Base-by-base conservation (phyloP, 768 basidiomycete genomes). In the Mycena sanguinolenta region DNA sequence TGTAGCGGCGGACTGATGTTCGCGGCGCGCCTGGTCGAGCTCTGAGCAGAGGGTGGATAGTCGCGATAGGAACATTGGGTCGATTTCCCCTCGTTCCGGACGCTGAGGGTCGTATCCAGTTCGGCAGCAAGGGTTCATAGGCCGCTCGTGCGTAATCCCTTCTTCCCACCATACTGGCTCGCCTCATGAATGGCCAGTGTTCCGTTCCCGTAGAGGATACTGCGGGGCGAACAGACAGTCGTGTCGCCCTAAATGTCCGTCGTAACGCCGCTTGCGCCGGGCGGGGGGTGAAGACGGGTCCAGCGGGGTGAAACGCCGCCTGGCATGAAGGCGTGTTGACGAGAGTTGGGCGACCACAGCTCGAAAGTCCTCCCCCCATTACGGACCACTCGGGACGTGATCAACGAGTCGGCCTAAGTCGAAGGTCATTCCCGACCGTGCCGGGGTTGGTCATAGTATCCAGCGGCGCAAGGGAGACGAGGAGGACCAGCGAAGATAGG, bases 261-360 rank as follows among this genome's bases (percentile, higher is more conserved):
- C 55, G 44, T 63, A 63, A 3, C 67, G 8, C 16, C 39, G 39
- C 36, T n/a, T 38, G 36, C 36, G 6, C 36, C n/a, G 8, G 36
- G 14, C 14, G 6, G 36, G 16, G 39, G 39, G 39, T 14, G 16
- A 14, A 14, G 39, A 39, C 32, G 32, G 32, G 60, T 1, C 53
- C 7, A 16, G 38, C 49, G 34, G 3, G 14, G 23, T n/a, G 19
- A n/a, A n/a, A n/a, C 27, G 23, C 14, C 2, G 2, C 61, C 67
- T 1, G 61, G 61, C 1, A 67, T 3, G 60, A 55, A 68, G 2
- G 54, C 28, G 2, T 49, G 7, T 16, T 57, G 59, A 0, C 2
- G 1, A 1, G 60, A 61, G 19, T 68, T 68, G 1, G 67, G 67
- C 12, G 67, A 68, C 67, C 67, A 68, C 12, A 68, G 27, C 10